Conservation (phyloP, 140 eudicot genomes). For the Ambrosia hybrid region DNA sequence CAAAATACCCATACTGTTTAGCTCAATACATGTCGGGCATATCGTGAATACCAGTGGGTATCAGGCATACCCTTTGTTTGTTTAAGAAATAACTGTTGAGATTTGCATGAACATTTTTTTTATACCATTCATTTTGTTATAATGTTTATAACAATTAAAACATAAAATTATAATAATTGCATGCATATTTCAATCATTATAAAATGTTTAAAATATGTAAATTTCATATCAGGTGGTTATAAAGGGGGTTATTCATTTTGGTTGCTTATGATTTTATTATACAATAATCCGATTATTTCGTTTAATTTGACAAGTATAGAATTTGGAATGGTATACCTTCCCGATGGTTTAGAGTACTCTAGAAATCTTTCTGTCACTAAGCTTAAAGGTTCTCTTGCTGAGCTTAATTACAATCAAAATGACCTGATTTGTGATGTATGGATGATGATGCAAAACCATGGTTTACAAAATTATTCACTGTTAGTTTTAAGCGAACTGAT, state of each 20-base stretch:
- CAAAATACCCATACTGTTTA: no score
- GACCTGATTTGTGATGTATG: background rate
- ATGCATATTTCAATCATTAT: no score
- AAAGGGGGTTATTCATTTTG: background rate
- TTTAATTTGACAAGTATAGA: background rate
- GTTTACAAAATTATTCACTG: background rate
- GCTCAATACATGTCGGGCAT: no score
- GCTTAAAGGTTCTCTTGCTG: background rate
- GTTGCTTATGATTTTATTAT: background rate
- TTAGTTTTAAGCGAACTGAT: background rate
- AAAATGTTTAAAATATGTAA: background rate
- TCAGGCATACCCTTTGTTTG: no score
- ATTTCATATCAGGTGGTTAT: background rate
- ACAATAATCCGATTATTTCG: background rate
- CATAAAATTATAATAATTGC: no score
- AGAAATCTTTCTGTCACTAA: background rate
- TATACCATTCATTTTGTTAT: no score
- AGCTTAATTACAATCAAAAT: background rate
- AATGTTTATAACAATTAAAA: no score
- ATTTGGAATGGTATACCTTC: background rate
- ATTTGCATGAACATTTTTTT: no score
- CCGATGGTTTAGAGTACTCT: background rate
- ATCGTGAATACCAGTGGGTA: no score
- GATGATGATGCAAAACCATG: background rate
- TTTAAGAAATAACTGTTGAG: no score